Evolutionary conservation across 1,284 basidiomycete species (phyloP), one percentile per base, ranked within the genome.

Genomic region (Puccinia hordei): DNA sequence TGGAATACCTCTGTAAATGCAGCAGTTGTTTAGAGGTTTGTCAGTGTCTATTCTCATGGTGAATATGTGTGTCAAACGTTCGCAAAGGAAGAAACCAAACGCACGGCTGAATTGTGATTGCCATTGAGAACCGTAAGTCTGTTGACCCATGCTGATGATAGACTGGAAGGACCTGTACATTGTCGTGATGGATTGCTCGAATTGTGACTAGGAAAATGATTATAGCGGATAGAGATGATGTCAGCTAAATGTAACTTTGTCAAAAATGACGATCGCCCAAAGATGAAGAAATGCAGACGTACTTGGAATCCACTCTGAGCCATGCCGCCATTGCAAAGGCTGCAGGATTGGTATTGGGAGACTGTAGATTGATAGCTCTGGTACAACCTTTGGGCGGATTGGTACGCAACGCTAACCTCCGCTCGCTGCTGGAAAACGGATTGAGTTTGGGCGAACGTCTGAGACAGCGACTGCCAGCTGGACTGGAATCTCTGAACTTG

Each of bases 381-480:
- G 65, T 2, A 44, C 13, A 68, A 41, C 12, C 10, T 68, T 68
- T 68, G 65, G 8, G 46, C 65, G 9, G 65, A 68, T 68, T 68
- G 41, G 41, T 30, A 46, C 13, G 65, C 65, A 5, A 68, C 65
- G 22, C 22, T 46, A 6, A 46, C 44, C 1, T 33, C 38, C 0
- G 41, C n/a, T 68, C 38, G 65, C 41, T 68, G 65, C 38, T 44
- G 6, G 38, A 68, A 68, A 13, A 24, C 41, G n/a, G 38, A 46
- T 68, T 68, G 41, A 10, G 41, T 46, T 46, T 68, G 65, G 24
- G 41, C 2, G 33, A 68, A 68, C n/a, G 35, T 5, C 33, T 46
- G 22, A n/a, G n/a, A n/a, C n/a, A n/a, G n/a, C n/a, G n/a, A n/a
- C n/a, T n/a, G n/a, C n/a, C n/a, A n/a, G n/a, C n/a, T n/a, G n/a